These are phyloP conservation scores for Phytopythium aichiense DNA, from an alignment of 352 stramenopile species.

Conservation along the genomic window DNA sequence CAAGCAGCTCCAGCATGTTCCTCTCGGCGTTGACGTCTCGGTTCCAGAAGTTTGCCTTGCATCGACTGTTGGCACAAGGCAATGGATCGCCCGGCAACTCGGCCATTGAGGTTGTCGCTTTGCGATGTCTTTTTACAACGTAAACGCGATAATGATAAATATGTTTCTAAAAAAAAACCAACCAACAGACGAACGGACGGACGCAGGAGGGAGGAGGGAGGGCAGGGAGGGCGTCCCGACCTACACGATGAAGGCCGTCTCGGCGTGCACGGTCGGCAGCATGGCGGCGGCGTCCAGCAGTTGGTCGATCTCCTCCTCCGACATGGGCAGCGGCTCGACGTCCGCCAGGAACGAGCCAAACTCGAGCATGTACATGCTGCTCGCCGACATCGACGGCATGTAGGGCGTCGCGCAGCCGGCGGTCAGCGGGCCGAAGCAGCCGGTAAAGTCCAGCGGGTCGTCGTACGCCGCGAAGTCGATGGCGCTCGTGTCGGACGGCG, in stretches of 20 bases:
- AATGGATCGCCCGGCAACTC: no score
- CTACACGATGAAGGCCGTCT: slow-evolving; percentile 23
- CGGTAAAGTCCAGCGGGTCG: slow-evolving; percentile 7
- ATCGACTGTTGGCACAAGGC: no score
- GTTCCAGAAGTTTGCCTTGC: no score
- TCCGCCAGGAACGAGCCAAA: slow-evolving; percentile 19
- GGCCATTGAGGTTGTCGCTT: no score
- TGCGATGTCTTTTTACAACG: no score
- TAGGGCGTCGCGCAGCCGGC: slow-evolving; percentile 7
- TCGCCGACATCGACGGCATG: background rate
- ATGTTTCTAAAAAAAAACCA: background rate
- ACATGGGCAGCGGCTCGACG: slow-evolving; percentile 35
- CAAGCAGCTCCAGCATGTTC: no score
- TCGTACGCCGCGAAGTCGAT: background rate
- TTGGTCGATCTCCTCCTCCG: slow-evolving; percentile 37
- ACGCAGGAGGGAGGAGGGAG: no score
- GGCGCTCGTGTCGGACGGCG: background rate
- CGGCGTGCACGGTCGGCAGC: slow-evolving; percentile 10
- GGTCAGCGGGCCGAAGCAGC: slow-evolving; percentile 4
- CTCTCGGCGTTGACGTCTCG: no score
- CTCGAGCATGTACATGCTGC: slow-evolving; percentile 6
- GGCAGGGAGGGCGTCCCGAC: background rate
- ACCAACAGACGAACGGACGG: background rate
- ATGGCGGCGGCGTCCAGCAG: slow-evolving; percentile 33
- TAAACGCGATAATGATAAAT: no score